Percentiles rank a stretch among this genome's conserved stretches.
Evolutionary conservation across 2,329 filamentous ascomycete genomes (phyloP).

Genomic region (Eutypa lata): DNA sequence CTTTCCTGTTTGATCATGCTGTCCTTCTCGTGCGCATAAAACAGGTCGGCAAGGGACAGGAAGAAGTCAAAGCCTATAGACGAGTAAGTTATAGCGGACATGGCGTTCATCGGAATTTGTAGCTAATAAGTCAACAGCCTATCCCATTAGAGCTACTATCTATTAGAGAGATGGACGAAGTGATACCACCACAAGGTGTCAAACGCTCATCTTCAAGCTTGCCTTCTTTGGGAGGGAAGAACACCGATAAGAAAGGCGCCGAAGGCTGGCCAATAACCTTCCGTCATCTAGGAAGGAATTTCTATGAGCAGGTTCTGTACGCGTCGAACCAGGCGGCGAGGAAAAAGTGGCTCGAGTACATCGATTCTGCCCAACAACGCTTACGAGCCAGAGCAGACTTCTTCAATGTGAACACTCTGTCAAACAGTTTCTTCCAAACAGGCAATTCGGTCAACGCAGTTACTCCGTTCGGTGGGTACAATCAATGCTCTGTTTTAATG

Average conservation of each 20-base stretch:
- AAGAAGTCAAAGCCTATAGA: slow-evolving; percentile 92
- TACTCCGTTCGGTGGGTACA: slow-evolving; percentile 74
- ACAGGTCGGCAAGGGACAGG: slow-evolving; percentile 77
- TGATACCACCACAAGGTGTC: slow-evolving; percentile 76
- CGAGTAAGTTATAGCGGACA: slow-evolving; percentile 48
- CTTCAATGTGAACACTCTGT: slow-evolving; percentile 70
- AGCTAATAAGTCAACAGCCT: slow-evolving; percentile 48
- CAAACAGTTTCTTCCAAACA: slow-evolving; percentile 56
- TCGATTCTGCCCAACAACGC: slow-evolving; percentile 84
- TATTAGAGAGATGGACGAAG: slow-evolving; percentile 95
- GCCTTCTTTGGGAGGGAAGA: slow-evolving; percentile 41
- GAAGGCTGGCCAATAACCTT: slow-evolving; percentile 96
- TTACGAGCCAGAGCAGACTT: slow-evolving; percentile 86
- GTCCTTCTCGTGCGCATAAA: slow-evolving; percentile 89
- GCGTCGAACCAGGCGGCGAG: slow-evolving; percentile 81
- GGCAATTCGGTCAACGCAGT: slow-evolving; percentile 90
- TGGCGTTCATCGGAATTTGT: slow-evolving; percentile 5
- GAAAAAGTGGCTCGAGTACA: slow-evolving; percentile 96
- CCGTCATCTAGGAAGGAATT: slow-evolving; percentile 90
- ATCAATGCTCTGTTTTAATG: background rate
- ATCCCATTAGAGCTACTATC: slow-evolving; percentile 91
- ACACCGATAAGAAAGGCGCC: slow-evolving; percentile 53
- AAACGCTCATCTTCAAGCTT: slow-evolving; percentile 89
- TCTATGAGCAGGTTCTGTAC: slow-evolving; percentile 88
- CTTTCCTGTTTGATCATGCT: slow-evolving; percentile 94